Evolutionary conservation across 1,284 basidiomycete species (phyloP), one percentile per base, ranked within the genome.

Genomic region (Ceratobasidium sp.): DNA sequence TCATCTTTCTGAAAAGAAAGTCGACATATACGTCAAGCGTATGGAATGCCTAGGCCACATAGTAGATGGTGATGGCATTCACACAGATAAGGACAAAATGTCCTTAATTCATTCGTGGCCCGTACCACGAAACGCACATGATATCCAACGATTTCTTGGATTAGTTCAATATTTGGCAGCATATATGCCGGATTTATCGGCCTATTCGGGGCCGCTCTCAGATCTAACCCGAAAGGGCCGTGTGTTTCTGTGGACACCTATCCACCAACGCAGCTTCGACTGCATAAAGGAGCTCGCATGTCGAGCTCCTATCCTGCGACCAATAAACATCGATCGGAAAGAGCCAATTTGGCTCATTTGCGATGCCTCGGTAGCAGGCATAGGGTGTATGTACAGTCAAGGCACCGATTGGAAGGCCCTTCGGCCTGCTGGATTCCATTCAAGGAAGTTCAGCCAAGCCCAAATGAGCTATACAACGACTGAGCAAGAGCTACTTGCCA

Each of bases 241-340:
- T 79, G 0, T 79, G 79, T 0, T 86, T 82, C 62, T 51, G 80
- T 0, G 85, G 84, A 84, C 80, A 73, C 0, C 79, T 77, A 22
- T 84, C 80, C 0, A 79, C 84, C 2, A 85, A 56, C 59, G 80
- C 0, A 83, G 83, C 0, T 85, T 86, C 49, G 82, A 86, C 15
- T 82, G 83, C 0, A 78, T 86, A 0, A 86, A 86, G 61, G 17
- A 22, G 0, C 77, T 83, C 1, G 79, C 80, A 81, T 0, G 61
- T 77, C 1, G 82, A 82, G 1, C 64, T 85, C 1, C 49, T 76
- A 1, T 84, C 85, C 77, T 73, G 76, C 0, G 11, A 22, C 0
- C 62, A 84, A 62, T 0, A 76, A 46, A 71, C 43, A 15, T 66
- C 0, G 52, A 77, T 0, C n/a, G n/a, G n/a, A n/a, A n/a, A n/a